Conservation (phyloP, 441 rosid genomes). For the Kokia cookei region DNA sequence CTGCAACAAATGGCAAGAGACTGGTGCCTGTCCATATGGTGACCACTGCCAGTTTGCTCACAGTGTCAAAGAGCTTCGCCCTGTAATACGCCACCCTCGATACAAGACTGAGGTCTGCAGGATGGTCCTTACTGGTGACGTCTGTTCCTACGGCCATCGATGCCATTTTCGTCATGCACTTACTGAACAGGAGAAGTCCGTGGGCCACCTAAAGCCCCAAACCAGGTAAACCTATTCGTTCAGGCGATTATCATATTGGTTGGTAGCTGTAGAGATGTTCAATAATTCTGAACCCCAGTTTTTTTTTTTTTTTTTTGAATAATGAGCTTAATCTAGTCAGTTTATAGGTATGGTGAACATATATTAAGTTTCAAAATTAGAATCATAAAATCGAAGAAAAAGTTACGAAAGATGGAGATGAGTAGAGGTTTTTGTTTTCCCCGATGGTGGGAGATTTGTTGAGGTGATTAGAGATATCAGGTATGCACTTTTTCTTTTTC, state of each 20-base stretch:
- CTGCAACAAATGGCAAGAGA: slow-evolving; percentile 76
- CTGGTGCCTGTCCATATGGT: slow-evolving; percentile 63
- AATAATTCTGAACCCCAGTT: slow-evolving; percentile 7
- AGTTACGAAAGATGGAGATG: not conserved
- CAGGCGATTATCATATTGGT: not conserved
- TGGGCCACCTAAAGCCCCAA: slow-evolving; percentile 18
- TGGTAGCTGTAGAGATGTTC: slow-evolving; percentile 8
- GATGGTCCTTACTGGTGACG: slow-evolving; percentile 59
- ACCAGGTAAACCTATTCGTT: slow-evolving; percentile 18
- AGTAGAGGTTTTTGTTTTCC: slow-evolving; percentile 11
- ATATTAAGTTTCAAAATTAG: slow-evolving; percentile 11
- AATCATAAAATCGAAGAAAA: not conserved
- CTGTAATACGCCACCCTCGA: slow-evolving; percentile 71
- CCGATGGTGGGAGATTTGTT: not conserved
- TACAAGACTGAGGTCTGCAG: slow-evolving; percentile 75
- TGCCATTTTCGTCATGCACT: slow-evolving; percentile 70
- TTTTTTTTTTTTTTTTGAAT: slow-evolving; percentile 3
- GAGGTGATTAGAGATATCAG: not conserved
- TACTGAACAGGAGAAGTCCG: slow-evolving; percentile 40
- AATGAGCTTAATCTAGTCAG: slow-evolving; percentile 14
- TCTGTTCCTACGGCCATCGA: slow-evolving; percentile 60
- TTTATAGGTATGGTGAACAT: slow-evolving; percentile 2
- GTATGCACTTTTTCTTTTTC: not conserved
- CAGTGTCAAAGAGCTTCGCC: slow-evolving; percentile 58
- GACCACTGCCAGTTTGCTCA: slow-evolving; percentile 69